phyloP scores from a whole-genome alignment of 2,329 filamentous ascomycete species.

The Neurospora sp. region DNA sequence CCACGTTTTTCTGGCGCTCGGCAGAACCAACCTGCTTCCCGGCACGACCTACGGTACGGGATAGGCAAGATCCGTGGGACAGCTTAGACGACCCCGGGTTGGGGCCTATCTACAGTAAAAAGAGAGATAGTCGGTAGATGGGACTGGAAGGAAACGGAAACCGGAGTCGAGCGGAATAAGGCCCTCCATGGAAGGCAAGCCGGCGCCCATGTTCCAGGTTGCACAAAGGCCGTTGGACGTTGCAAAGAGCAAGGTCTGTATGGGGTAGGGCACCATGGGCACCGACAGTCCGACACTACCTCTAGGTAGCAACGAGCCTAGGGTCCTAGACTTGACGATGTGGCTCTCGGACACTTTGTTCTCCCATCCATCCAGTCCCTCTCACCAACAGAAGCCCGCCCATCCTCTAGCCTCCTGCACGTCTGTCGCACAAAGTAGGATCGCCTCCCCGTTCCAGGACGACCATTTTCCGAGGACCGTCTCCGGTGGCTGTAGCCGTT shows the following conservation, averaged over 20 bases:
- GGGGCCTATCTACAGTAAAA: neutral
- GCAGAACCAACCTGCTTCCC: neutral
- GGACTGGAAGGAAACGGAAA: neutral
- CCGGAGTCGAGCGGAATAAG: neutral
- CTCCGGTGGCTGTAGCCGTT: neutral
- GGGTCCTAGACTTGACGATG: neutral
- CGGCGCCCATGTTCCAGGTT: neutral
- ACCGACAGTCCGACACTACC: neutral
- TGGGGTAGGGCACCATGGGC: neutral
- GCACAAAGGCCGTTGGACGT: neutral
- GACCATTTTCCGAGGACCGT: neutral
- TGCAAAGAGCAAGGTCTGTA: neutral
- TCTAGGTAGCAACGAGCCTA: neutral
- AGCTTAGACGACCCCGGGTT: neutral
- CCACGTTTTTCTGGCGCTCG: constrained; percentile 8
- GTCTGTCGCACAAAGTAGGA: constrained; percentile 5
- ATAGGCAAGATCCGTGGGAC: neutral
- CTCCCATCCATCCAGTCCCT: neutral
- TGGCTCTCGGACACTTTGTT: neutral
- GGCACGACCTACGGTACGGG: neutral
- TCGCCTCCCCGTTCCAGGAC: neutral
- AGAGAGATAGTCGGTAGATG: neutral
- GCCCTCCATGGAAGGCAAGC: neutral
- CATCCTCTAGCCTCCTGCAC: constrained; percentile 7
- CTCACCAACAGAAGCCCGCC: neutral